Base-by-base conservation (phyloP, 805 yeast species). In the Barnettozyma botsteinii region DNA sequence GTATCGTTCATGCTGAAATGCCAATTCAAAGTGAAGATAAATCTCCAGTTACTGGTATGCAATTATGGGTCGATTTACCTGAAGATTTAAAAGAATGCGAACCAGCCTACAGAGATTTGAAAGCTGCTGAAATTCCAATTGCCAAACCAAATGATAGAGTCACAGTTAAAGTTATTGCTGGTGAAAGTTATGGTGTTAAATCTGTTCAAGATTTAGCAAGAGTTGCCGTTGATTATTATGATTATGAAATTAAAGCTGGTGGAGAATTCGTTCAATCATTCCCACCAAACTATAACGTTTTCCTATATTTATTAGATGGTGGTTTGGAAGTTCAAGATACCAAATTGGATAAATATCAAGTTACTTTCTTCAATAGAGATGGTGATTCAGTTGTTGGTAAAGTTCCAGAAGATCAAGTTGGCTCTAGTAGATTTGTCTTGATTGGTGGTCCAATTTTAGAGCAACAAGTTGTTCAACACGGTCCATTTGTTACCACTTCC, bases 51-150 rank as follows among this genome's bases (percentile, higher is more conserved):
- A 70, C 67, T 40, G 95, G 95, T 45, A 65, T 86, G 67, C 96
- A 87, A 61, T 65, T 87, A 39, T 87, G 96, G 96, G 93, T 85
- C 27, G 94, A 85, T 57, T 70, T 80, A 50, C 95, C 93, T 15
- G 73, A 65, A 31, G 60, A 70, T 2, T 59, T 79, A 55, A 85
- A 84, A 51, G 67, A 79, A 42, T 62, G 72, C 46, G 74, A 73
- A 24, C 95, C 95, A 29, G 66, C 89, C 42, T 87, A 87, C 63
- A 74, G 94, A 52, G 94, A 86, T 54, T 69, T 87, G 56, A 75
- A 75, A 57, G 68, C 71, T 4, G 67, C 66, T 50, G 93, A 85
- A 54, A 79, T 85, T 35, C 95, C 95, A 7, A 65, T 73, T 36
- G 89, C 69, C 8, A 67, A 65, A 39, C 81, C 84, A 33, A 70